A percentile compares a stretch with the other conserved stretches of the same genome.
Conservation (phyloP, 2,329 filamentous ascomycete genomes). For the Colletotrichum chlorophyti region DNA sequence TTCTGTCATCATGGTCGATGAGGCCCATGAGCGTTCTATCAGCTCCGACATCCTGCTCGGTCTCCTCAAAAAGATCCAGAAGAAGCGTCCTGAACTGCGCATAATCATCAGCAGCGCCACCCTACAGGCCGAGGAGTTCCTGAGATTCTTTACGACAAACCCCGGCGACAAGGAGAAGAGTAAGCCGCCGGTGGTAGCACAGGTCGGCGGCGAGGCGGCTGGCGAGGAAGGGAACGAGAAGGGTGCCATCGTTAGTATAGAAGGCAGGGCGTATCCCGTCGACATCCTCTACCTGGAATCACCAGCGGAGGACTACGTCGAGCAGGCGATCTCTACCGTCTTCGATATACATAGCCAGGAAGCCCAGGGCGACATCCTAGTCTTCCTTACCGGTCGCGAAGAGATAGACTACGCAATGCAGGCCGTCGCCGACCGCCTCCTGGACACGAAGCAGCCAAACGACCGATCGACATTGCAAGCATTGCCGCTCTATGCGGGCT, state of each 20-base stretch:
- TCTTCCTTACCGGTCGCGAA: slow-evolving; percentile 91
- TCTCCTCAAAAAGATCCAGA: slow-evolving; percentile 87
- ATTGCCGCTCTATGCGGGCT: slow-evolving; percentile 86
- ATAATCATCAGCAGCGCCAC: slow-evolving; percentile 95
- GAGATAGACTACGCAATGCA: slow-evolving; percentile 89
- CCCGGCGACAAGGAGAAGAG: slow-evolving; percentile 37
- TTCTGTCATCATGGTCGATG: slow-evolving; percentile 96
- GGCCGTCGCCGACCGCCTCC: slow-evolving; percentile 56
- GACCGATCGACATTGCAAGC: slow-evolving; percentile 68
- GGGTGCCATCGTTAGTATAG: slow-evolving; percentile 75
- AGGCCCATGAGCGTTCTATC: slow-evolving; percentile 92
- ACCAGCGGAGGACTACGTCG: slow-evolving; percentile 85
- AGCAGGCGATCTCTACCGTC: slow-evolving; percentile 81
- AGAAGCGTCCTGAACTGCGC: slow-evolving; percentile 79
- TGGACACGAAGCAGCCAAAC: slow-evolving; percentile 41
- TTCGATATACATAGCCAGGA: slow-evolving; percentile 88
- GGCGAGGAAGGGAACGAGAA: slow-evolving; percentile 36
- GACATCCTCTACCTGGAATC: slow-evolving; percentile 82
- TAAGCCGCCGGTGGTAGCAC: not conserved
- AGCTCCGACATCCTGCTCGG: slow-evolving; percentile 92
- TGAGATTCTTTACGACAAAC: slow-evolving; percentile 71
- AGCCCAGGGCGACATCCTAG: slow-evolving; percentile 81
- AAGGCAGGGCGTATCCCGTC: slow-evolving; percentile 88
- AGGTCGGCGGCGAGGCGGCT: slow-evolving; percentile 27
- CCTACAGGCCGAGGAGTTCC: slow-evolving; percentile 85